Percentiles rank a stretch among this genome's conserved stretches.
Conservation (phyloP, 1,284 basidiomycete genomes). For the Austropuccinia psidii region DNA sequence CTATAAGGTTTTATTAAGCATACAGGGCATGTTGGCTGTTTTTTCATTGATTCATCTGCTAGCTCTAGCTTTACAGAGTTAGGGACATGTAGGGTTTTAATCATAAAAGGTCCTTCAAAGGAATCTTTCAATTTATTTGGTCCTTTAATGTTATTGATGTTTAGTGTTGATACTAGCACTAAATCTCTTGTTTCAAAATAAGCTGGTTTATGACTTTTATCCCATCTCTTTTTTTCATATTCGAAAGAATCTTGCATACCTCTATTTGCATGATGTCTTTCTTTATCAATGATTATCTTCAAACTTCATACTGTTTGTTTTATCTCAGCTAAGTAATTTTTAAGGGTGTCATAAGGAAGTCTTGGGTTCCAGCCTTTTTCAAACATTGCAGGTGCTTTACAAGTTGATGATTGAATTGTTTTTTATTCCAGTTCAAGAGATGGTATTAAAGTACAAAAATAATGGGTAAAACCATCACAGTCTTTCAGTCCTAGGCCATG, state of each 20-base stretch:
- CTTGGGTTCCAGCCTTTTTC: no score
- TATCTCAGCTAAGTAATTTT: no score
- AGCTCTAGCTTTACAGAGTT: neutral
- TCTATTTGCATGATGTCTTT: no score
- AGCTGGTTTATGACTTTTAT: neutral
- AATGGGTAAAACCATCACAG: no score
- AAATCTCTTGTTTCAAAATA: neutral
- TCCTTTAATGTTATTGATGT: neutral
- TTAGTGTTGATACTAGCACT: neutral
- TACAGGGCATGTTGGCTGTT: neutral
- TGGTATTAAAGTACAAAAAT: no score
- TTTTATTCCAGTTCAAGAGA: no score
- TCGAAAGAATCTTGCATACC: neutral
- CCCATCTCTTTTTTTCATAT: neutral
- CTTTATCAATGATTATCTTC: no score
- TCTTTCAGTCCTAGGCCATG: no score
- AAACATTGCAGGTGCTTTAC: no score
- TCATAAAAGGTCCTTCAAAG: constrained; percentile 8
- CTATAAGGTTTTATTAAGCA: neutral
- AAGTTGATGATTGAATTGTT: no score
- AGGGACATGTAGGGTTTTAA: neutral
- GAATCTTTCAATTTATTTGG: constrained; percentile 2
- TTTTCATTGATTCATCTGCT: neutral
- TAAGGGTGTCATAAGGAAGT: no score
- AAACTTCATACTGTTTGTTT: no score